phyloP scores from a whole-genome alignment of 129 eudicot species.

The Pseudognaphalium luteoalbum region DNA sequence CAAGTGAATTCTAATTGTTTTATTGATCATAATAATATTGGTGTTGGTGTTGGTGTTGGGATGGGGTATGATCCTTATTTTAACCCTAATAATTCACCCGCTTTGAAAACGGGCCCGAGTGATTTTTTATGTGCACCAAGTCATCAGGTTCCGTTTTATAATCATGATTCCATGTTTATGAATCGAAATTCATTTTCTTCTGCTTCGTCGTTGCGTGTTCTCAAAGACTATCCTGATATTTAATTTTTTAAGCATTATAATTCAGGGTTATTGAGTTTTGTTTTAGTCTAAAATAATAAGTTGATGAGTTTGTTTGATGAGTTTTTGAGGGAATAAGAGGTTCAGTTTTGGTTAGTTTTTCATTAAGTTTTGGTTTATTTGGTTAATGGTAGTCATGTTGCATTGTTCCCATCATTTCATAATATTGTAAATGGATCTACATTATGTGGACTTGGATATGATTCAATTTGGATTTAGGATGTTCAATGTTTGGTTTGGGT shows the following conservation, averaged over 20 bases:
- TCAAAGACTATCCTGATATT: slow-evolving; percentile 50
- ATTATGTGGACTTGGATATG: too few relatives aligned
- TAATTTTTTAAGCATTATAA: slow-evolving; percentile 13
- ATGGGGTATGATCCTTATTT: slow-evolving; percentile 48
- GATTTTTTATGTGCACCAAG: slow-evolving; percentile 36
- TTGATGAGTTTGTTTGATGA: slow-evolving; percentile 19
- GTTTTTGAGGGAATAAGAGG: neutral
- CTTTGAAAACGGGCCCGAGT: slow-evolving; percentile 28
- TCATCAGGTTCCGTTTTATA: slow-evolving; percentile 44
- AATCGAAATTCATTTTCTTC: slow-evolving; percentile 48
- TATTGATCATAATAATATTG: slow-evolving; percentile 25
- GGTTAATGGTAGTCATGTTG: neutral
- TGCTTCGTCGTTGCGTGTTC: slow-evolving; percentile 40
- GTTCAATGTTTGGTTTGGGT: too few relatives aligned
- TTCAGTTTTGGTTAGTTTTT: slow-evolving; percentile 21
- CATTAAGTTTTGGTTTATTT: neutral
- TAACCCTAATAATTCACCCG: slow-evolving; percentile 42
- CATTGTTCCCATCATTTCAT: neutral
- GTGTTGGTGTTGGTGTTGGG: slow-evolving; percentile 9
- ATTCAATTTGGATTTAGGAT: too few relatives aligned
- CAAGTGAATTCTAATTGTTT: slow-evolving; percentile 46
- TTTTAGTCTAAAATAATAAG: slow-evolving; percentile 29
- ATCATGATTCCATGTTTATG: slow-evolving; percentile 40
- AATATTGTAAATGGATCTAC: neutral
- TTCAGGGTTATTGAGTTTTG: slow-evolving; percentile 1